These are phyloP conservation scores for Perkinsela sp. DNA, from an alignment of 208 protist genomes.

Conservation along the genomic window DNA sequence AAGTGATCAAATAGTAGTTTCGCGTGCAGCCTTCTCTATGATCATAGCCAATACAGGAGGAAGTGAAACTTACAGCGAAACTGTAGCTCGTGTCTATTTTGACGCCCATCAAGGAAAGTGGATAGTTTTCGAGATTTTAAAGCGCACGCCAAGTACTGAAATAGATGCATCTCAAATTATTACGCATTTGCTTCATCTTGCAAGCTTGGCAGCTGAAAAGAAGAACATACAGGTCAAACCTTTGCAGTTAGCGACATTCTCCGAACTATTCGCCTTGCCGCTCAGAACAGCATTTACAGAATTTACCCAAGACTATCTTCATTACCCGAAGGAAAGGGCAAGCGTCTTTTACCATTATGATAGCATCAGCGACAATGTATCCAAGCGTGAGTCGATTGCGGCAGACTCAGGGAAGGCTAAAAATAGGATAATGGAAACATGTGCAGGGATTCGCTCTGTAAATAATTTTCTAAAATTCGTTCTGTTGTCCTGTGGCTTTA, in stretches of 20 bases:
- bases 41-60: not conserved
- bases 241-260: not conserved
- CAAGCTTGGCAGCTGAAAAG: not conserved
- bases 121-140: not conserved
- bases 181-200: not conserved
- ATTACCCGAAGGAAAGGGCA: not conserved
- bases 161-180: not conserved
- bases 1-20: not conserved
- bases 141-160: not conserved
- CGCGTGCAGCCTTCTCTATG: not conserved
- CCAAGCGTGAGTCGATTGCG: not conserved
- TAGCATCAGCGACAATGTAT: not conserved
- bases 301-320: not conserved
- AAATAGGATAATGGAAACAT: not conserved
- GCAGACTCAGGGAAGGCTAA: not conserved
- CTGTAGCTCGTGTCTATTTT: not conserved
- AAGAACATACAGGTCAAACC: not conserved
- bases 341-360: not conserved
- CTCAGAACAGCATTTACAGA: not conserved
- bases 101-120: not conserved
- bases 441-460: not conserved
- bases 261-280: not conserved
- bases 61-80: not conserved
- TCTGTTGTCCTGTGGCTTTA: not conserved
- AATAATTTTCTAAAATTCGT: not conserved